Conservation (phyloP, 78 protist genomes). For the Dictyostelium brefeldianum region DNA sequence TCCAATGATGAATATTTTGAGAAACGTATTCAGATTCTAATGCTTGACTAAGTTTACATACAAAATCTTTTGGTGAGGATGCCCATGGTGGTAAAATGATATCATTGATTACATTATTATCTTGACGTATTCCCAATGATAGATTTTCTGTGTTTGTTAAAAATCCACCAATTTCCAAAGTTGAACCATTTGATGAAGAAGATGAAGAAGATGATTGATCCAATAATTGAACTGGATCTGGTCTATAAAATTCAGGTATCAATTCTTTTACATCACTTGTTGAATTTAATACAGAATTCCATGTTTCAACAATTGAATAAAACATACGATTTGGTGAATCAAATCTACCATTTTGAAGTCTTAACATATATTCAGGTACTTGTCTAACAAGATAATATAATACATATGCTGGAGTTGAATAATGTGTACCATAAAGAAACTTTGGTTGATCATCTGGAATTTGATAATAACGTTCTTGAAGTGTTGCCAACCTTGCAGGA, state of each 20-base stretch:
- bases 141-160: constrained; percentile 72
- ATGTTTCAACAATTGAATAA: constrained; percentile 90
- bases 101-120: constrained; percentile 80
- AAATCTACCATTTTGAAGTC: constrained; percentile 93
- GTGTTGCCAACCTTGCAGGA: constrained; percentile 80
- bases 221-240: not conserved
- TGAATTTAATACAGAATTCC: constrained; percentile 73
- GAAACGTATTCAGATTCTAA: constrained; percentile 95
- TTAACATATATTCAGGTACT: constrained; percentile 94
- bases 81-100: constrained; percentile 99
- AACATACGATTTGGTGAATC: constrained; percentile 96
- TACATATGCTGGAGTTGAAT: constrained; percentile 95
- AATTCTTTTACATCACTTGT: constrained; percentile 93
- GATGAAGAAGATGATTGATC: not conserved
- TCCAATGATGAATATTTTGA: constrained; percentile 95
- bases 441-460: constrained; percentile 82
- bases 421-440: constrained; percentile 98
- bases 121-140: constrained; percentile 81
- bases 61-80: constrained; percentile 80
- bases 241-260: constrained; percentile 76
- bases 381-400: constrained; percentile 94
- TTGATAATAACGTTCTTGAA: constrained; percentile 85
- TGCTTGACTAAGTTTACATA: constrained; percentile 79
- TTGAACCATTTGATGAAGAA: not conserved
- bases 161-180: constrained; percentile 72